phyloP scores from a whole-genome alignment of 768 basidiomycete species.

The Saitozyma sp. region DNA sequence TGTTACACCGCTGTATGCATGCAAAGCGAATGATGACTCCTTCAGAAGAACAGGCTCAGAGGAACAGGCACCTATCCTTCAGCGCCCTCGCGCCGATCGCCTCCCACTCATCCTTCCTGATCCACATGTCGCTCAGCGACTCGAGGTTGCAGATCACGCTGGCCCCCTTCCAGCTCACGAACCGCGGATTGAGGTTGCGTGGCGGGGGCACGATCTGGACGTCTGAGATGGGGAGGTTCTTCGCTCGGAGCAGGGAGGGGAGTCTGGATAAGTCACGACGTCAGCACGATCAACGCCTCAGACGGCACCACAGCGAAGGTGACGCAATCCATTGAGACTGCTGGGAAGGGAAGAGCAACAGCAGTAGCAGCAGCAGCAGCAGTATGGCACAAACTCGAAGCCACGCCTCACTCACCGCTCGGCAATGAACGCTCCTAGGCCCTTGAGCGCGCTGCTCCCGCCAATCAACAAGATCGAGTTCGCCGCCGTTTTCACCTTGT shows the following conservation, averaged over 20 bases:
- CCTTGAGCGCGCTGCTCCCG: constrained; percentile 38
- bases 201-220: constrained; percentile 90
- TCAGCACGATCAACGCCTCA: neutral
- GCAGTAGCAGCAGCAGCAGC: constrained; percentile 1
- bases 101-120: constrained; percentile 75
- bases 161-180: constrained; percentile 93
- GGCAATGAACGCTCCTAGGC: constrained; percentile 33
- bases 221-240: constrained; percentile 29
- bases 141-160: constrained; percentile 91
- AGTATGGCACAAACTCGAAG: constrained; percentile 1
- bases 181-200: constrained; percentile 84
- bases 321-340: no score
- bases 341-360: no score
- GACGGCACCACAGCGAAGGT: neutral
- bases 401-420: constrained; percentile 33
- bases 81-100: constrained; percentile 53
- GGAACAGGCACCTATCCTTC: constrained; percentile 49
- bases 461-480: constrained; percentile 40
- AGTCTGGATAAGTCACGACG: constrained; percentile 13
- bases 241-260: constrained; percentile 37
- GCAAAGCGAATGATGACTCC: neutral
- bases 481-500: constrained; percentile 36
- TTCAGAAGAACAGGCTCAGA: constrained; percentile 27
- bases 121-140: constrained; percentile 82
- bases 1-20: no score